Evolutionary conservation across 164 flowering plant genomes (phyloP).

Genomic region (Vitis rotundifolia): DNA sequence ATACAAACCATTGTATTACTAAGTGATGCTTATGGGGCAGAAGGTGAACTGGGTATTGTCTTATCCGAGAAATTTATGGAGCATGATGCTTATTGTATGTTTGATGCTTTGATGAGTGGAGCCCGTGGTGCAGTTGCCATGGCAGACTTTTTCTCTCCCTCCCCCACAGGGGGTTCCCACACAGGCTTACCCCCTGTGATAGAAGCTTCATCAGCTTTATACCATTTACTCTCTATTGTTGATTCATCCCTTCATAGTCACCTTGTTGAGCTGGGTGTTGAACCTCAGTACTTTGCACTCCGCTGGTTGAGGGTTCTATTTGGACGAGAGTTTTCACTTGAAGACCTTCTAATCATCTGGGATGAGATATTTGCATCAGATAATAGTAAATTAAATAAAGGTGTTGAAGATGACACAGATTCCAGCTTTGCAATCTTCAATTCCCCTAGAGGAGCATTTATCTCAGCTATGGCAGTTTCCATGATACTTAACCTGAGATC

Average conservation of each 20-base stretch:
- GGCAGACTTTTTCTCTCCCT: constrained; percentile 74
- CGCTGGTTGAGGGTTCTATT: constrained; percentile 92
- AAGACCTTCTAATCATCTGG: constrained; percentile 77
- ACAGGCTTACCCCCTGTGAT: constrained; percentile 75
- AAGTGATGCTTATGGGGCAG: constrained; percentile 95
- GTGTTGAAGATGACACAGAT: constrained; percentile 28
- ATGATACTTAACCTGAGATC: constrained; percentile 85
- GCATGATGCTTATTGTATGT: constrained; percentile 97
- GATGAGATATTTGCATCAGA: constrained; percentile 84
- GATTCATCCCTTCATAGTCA: constrained; percentile 86
- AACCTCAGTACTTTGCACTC: constrained; percentile 96
- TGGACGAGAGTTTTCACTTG: constrained; percentile 88
- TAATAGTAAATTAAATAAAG: constrained; percentile 33
- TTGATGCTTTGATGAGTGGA: constrained; percentile 91
- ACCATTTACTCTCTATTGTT: constrained; percentile 76
- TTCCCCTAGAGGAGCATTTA: constrained; percentile 78
- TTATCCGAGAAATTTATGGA: constrained; percentile 91
- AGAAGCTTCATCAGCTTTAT: constrained; percentile 88
- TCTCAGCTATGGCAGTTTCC: constrained; percentile 81
- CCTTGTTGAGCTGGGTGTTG: constrained; percentile 89
- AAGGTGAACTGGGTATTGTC: constrained; percentile 91
- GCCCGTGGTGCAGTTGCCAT: constrained; percentile 69
- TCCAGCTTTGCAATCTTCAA: constrained; percentile 37
- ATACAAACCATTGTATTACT: constrained; percentile 61
- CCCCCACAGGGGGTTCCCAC: constrained; percentile 49